Evolutionary conservation across 306 rosid genomes (phyloP).

Genomic region (Fagus sylvatica): DNA sequence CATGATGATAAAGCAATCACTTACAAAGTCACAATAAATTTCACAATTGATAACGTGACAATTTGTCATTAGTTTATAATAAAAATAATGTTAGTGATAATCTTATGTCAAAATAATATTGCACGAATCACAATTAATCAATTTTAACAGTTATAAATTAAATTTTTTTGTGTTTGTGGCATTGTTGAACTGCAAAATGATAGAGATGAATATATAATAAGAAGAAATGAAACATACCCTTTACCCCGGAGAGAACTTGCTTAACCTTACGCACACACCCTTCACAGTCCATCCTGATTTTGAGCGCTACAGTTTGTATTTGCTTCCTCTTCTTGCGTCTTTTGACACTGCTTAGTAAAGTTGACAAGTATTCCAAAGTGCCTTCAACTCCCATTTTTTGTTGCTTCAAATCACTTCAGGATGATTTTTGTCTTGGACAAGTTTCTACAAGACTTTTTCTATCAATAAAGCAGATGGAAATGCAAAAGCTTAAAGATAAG

Average conservation of each 20-base stretch:
- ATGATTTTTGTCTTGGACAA: not conserved
- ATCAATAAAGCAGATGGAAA: not conserved
- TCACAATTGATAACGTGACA: too few relatives aligned
- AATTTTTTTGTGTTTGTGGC: too few relatives aligned
- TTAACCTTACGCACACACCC: conserved; percentile 91
- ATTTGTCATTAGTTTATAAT: too few relatives aligned
- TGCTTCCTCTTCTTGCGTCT: conserved; percentile 72
- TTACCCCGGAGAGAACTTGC: conserved; percentile 77
- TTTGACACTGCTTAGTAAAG: conserved; percentile 47
- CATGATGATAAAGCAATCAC: not conserved
- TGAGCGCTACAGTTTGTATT: conserved; percentile 75
- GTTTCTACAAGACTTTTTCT: not conserved
- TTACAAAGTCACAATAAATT: too few relatives aligned
- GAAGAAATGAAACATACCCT: conserved; percentile 46
- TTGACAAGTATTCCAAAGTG: conserved; percentile 74
- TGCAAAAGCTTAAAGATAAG: conserved; percentile 2
- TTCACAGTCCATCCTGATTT: conserved; percentile 95
- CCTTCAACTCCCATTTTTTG: conserved; percentile 79
- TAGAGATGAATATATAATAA: not conserved
- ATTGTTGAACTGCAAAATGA: too few relatives aligned
- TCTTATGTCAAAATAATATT: too few relatives aligned
- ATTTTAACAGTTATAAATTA: too few relatives aligned
- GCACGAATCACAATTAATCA: too few relatives aligned
- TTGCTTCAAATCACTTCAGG: not conserved
- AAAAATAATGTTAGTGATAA: too few relatives aligned